Evolutionary conservation across 345 rosid species (phyloP).

Genomic region (Populus ilicifolia): DNA sequence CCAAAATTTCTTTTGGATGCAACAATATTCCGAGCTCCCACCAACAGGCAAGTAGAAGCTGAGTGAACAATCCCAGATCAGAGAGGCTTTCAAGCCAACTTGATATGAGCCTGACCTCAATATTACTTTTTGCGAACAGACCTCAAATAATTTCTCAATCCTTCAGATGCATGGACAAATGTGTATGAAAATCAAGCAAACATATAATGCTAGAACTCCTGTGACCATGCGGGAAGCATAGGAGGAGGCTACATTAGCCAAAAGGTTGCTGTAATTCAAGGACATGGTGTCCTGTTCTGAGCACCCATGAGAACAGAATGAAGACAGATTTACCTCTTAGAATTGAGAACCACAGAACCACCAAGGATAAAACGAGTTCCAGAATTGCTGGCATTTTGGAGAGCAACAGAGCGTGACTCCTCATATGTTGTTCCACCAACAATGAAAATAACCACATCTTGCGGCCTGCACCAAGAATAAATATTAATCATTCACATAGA

Average conservation of each 20-base stretch:
- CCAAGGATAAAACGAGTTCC: conserved; percentile 90
- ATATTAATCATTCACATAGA: neutral
- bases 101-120: neutral
- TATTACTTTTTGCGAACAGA: too few species aligned
- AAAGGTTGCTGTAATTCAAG: neutral
- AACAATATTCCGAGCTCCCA: neutral
- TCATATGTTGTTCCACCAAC: conserved; percentile 98
- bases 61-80: neutral
- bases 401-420: conserved; percentile 81
- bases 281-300: neutral
- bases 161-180: neutral
- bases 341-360: conserved; percentile 71
- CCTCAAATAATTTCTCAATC: neutral
- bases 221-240: neutral
- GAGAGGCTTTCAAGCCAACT: neutral
- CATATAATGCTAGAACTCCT: neutral
- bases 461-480: conserved; percentile 54
- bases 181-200: neutral
- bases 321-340: conserved; percentile 56
- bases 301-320: neutral
- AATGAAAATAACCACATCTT: conserved; percentile 82
- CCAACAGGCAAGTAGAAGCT: neutral
- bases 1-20: neutral
- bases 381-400: conserved; percentile 67
- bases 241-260: neutral